Conservation (phyloP, 73 alveolate genomes). For the Tetrahymena thermophila region DNA sequence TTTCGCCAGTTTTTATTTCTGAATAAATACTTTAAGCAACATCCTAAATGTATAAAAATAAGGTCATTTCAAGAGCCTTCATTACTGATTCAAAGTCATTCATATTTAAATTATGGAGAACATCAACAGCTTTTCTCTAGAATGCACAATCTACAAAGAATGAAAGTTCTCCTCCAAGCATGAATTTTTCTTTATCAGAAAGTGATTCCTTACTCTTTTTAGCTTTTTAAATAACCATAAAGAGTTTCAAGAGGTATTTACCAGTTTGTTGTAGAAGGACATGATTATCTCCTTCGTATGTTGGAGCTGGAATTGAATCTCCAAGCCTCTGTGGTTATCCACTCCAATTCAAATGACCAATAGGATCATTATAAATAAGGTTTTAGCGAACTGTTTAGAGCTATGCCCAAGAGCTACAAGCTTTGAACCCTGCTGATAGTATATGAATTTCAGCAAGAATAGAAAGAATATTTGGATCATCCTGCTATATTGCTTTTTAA, state of each 20-base stretch:
- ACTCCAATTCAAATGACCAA: slow-evolving; percentile 24
- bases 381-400: slow-evolving; percentile 18
- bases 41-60: background rate
- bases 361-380: slow-evolving; percentile 1
- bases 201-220: background rate
- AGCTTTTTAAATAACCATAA: background rate
- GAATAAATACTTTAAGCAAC: background rate
- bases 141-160: background rate
- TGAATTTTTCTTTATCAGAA: background rate
- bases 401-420: slow-evolving; percentile 26
- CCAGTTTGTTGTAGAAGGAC: slow-evolving; percentile 47
- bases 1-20: background rate
- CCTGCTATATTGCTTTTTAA: background rate
- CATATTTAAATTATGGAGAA: background rate
- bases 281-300: slow-evolving; percentile 63
- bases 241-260: slow-evolving; percentile 16
- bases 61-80: background rate
- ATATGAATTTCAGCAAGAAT: slow-evolving; percentile 21
- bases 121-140: background rate
- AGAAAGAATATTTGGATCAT: background rate
- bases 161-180: background rate
- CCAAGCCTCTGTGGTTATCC: background rate
- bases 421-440: slow-evolving; percentile 19
- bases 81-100: background rate
- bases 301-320: slow-evolving; percentile 9